A percentile compares a stretch with the other conserved stretches of the same genome.
Evolutionary conservation across 345 rosid species (phyloP).

Genomic region (Nasturtium officinale): DNA sequence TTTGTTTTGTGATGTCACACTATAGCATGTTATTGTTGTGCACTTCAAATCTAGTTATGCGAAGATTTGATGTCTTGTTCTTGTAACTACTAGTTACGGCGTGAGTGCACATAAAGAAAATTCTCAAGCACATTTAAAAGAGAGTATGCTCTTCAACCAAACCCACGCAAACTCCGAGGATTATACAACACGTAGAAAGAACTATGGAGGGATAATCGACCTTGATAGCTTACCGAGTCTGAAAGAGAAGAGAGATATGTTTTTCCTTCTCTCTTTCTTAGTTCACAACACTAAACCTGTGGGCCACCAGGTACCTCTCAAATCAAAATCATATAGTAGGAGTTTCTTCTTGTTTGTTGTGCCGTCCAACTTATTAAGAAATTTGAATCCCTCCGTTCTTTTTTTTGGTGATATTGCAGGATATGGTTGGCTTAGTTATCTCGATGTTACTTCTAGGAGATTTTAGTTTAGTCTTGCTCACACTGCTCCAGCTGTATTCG

Average conservation of each 20-base stretch:
- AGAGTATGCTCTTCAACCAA: slow-evolving; percentile 50
- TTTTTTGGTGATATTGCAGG: slow-evolving; percentile 60
- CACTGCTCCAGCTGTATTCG: slow-evolving; percentile 95
- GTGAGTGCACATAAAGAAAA: slow-evolving; percentile 44
- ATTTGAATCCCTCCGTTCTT: background rate
- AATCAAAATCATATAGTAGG: slow-evolving; percentile 11
- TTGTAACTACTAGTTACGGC: slow-evolving; percentile 44
- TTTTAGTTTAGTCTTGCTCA: slow-evolving; percentile 97
- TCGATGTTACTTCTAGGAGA: slow-evolving; percentile 97
- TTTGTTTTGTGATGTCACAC: slow-evolving; percentile 19
- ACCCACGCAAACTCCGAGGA: slow-evolving; percentile 53
- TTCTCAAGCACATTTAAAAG: slow-evolving; percentile 50
- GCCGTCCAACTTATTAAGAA: background rate
- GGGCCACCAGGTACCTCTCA: slow-evolving; percentile 83
- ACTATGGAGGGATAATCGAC: slow-evolving; percentile 64
- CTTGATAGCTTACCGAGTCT: slow-evolving; percentile 73
- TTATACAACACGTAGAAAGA: slow-evolving; percentile 54
- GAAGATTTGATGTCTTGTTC: slow-evolving; percentile 40
- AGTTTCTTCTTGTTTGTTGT: slow-evolving; percentile 8
- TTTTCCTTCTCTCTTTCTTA: slow-evolving; percentile 82
- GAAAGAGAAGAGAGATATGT: slow-evolving; percentile 84
- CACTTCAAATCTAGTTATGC: slow-evolving; percentile 24
- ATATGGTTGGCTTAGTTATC: slow-evolving; percentile 97
- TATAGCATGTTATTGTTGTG: slow-evolving; percentile 8
- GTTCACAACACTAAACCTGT: slow-evolving; percentile 96